Evolutionary conservation across 2,329 filamentous ascomycete genomes (phyloP).

Genomic region (Epichloe hybrida): DNA sequence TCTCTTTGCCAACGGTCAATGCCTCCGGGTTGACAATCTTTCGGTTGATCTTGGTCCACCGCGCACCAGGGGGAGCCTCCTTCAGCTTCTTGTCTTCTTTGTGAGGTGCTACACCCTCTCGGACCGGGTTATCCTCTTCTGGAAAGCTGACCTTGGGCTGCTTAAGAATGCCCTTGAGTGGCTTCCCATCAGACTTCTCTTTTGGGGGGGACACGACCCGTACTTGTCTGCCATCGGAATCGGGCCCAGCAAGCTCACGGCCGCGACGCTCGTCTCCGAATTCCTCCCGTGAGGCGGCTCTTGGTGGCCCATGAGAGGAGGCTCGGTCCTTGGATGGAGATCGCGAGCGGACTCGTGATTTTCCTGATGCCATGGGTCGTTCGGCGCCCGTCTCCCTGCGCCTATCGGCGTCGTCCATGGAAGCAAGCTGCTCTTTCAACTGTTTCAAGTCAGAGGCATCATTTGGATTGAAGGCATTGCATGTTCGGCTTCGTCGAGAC

Average conservation of each 20-base stretch:
- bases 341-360: conserved; percentile 6
- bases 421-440: conserved; percentile 36
- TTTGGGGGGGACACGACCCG: conserved; percentile 58
- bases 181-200: conserved; percentile 49
- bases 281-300: background rate
- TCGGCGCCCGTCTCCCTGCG: conserved; percentile 6
- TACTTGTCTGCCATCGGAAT: conserved; percentile 33
- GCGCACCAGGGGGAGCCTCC: conserved; percentile 68
- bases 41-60: conserved; percentile 88
- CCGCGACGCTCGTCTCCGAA: conserved; percentile 23
- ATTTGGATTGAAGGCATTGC: conserved; percentile 37
- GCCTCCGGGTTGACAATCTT: conserved; percentile 83
- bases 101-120: conserved; percentile 86
- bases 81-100: conserved; percentile 65
- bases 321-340: conserved; percentile 10
- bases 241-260: conserved; percentile 24
- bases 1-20: conserved; percentile 71
- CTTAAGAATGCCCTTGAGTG: conserved; percentile 75
- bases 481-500: conserved; percentile 23
- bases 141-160: conserved; percentile 72
- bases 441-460: conserved; percentile 35
- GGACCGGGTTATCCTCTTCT: conserved; percentile 67
- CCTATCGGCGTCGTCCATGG: conserved; percentile 20
- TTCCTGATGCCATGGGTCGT: conserved; percentile 1
- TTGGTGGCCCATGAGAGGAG: conserved; percentile 6